Percentiles rank a stretch among this genome's conserved stretches.
Evolutionary conservation across 1,284 basidiomycete species (phyloP).

Genomic region (Lignosus rhinocerotis): DNA sequence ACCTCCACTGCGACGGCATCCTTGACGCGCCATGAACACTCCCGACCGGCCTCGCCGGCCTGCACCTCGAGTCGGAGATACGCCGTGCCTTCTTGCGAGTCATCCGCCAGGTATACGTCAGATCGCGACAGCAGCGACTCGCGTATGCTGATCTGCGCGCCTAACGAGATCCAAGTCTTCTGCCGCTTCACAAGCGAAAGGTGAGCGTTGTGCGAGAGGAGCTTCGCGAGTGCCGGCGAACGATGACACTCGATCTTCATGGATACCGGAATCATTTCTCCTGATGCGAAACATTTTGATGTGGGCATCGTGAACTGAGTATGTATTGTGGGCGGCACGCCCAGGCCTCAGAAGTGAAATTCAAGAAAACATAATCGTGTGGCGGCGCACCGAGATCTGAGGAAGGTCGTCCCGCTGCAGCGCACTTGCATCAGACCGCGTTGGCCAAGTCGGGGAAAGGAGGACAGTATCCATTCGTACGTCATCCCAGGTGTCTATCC

Average conservation of each 20-base stretch:
- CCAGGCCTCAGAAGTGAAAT: background rate
- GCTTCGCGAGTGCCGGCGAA: conserved; percentile 39
- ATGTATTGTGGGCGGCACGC: background rate
- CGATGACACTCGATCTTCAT: conserved; percentile 39
- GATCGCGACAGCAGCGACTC: conserved; percentile 30
- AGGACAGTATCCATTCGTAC: conserved; percentile 16
- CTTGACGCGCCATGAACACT: conserved; percentile 33
- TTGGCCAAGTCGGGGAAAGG: conserved; percentile 32
- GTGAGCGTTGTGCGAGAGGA: conserved; percentile 38
- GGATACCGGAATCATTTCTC: conserved; percentile 42
- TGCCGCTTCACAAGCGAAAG: conserved; percentile 43
- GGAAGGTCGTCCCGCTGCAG: conserved; percentile 19
- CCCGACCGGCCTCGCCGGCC: conserved; percentile 30
- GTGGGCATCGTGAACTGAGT: conserved; percentile 42
- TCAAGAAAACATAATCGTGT: background rate
- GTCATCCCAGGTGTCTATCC: conserved; percentile 8
- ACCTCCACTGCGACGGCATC: conserved; percentile 32
- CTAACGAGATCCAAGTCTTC: conserved; percentile 32
- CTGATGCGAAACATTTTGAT: conserved; percentile 40
- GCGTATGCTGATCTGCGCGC: conserved; percentile 26
- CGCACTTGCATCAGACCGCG: conserved; percentile 5
- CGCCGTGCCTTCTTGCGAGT: conserved; percentile 27
- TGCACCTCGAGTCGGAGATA: conserved; percentile 29
- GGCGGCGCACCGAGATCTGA: conserved; percentile 24
- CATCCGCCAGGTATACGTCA: conserved; percentile 25